Conservation (phyloP, 345 rosid genomes). For the Isatis tinctoria region DNA sequence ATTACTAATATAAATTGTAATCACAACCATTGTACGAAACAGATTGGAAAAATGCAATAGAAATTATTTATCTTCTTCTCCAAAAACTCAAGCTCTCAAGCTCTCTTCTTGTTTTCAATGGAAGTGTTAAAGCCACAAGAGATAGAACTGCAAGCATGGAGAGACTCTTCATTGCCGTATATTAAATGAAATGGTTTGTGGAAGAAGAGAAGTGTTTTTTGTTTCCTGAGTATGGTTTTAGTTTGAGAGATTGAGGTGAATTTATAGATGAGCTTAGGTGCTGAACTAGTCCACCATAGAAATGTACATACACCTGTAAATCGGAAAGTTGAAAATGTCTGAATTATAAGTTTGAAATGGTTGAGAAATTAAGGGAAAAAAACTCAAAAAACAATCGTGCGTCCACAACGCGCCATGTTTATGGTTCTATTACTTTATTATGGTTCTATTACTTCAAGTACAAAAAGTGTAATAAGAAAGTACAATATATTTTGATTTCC, state of each 20-base stretch:
- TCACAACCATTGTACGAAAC: too few relatives aligned
- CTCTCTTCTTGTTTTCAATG: too few relatives aligned
- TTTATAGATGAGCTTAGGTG: constrained; percentile 3
- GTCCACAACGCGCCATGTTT: background rate
- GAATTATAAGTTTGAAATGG: background rate
- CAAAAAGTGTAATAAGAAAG: background rate
- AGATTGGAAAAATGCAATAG: too few relatives aligned
- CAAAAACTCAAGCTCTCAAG: too few relatives aligned
- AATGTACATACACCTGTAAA: background rate
- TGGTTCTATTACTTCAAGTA: background rate
- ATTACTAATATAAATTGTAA: too few relatives aligned
- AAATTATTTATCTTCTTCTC: too few relatives aligned
- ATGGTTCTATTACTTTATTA: too few relatives aligned
- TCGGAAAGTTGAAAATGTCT: background rate
- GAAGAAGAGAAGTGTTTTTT: background rate
- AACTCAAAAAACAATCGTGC: background rate
- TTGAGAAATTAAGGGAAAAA: too few relatives aligned
- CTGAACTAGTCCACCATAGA: background rate
- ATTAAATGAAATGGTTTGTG: background rate
- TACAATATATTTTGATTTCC: background rate
- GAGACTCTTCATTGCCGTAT: background rate
- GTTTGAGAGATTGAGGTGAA: background rate
- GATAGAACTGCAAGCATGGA: background rate
- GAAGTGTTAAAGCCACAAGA: background rate
- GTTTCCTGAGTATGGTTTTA: background rate